Evolutionary conservation across 2,329 filamentous ascomycete species (phyloP), one percentile per base, ranked within the genome.

Genomic region (Myriosclerotinia scirpicola): DNA sequence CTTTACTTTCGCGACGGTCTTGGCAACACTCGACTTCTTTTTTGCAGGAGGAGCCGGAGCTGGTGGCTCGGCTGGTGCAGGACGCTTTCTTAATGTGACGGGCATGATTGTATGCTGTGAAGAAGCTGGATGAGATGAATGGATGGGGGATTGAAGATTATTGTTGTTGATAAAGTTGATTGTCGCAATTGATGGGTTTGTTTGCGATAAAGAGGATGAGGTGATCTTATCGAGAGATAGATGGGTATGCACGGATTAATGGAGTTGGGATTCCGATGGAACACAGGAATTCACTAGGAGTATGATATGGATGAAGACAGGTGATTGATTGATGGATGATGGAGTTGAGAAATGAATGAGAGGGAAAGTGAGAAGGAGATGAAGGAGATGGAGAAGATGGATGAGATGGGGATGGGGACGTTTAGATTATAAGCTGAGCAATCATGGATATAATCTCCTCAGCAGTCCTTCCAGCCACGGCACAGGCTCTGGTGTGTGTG

Each of bases 1-100:
- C 30, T 79, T 74, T 69, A 78, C 77, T 69, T 81, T 79, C 56
- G 73, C 76, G 44, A 76, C 75, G 34, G 73, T 75, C 75, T 81
- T 81, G 65, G 76, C 74, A 64, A 77, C 74, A 66, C 78, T 78
- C 50, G 76, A 74, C 68, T 79, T 77, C 75, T 81, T 81, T 78
- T 84, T 85, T 46, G 78, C 78, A 30, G 81, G 78, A 20, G 82
- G 79, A 70, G 82, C 79, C 68, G 81, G 79, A 63, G 80, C 76
- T 36, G 81, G 77, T 67, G 81, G 78, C 52, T 65, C 65, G 73
- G 79, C 80, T 64, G 81, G 81, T 71, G 84, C 83, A 78, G 87
- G 87, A 80, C 85, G 84, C 80, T 87, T 87, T 78, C 85, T 82
- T 54, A 87, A 80, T 74, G 83, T 83, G 72, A 83, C 80, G 69